Conservation (phyloP, 2,329 filamentous ascomycete genomes). For the Aspergillus intermedius region DNA sequence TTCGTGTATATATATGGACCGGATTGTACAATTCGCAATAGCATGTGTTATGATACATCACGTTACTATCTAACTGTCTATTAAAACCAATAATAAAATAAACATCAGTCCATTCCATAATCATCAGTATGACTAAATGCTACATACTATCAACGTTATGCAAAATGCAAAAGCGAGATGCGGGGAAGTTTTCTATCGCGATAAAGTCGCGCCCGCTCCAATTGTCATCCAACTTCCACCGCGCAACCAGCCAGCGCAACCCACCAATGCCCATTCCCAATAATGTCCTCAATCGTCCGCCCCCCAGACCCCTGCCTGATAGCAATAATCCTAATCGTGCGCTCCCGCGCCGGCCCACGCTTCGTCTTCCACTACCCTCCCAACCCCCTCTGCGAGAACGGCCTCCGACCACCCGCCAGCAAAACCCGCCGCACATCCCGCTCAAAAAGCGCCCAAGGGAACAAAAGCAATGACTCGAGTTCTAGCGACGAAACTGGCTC, state of each 20-base stretch:
- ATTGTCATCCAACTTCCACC: slow-evolving; percentile 12
- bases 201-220: neutral
- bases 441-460: slow-evolving; percentile 22
- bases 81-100: no score
- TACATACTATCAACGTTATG: neutral
- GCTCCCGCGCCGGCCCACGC: slow-evolving; percentile 69
- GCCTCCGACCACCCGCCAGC: slow-evolving; percentile 25
- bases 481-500: slow-evolving; percentile 32
- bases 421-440: slow-evolving; percentile 30
- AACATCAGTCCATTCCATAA: no score
- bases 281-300: slow-evolving; percentile 42
- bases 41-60: no score
- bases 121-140: neutral
- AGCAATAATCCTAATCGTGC: slow-evolving; percentile 67
- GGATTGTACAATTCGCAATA: neutral
- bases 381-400: slow-evolving; percentile 38
- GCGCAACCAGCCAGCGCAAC: slow-evolving; percentile 9
- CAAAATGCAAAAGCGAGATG: slow-evolving; percentile 4
- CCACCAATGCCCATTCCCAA: slow-evolving; percentile 2
- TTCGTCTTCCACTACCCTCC: slow-evolving; percentile 87
- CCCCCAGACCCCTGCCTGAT: slow-evolving; percentile 54
- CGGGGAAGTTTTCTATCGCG: slow-evolving; percentile 12
- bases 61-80: no score
- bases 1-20: slow-evolving; percentile 2
- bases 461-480: slow-evolving; percentile 32